Conservation (phyloP, 1,284 basidiomycete genomes). For the Ceratobasidium sp. region DNA sequence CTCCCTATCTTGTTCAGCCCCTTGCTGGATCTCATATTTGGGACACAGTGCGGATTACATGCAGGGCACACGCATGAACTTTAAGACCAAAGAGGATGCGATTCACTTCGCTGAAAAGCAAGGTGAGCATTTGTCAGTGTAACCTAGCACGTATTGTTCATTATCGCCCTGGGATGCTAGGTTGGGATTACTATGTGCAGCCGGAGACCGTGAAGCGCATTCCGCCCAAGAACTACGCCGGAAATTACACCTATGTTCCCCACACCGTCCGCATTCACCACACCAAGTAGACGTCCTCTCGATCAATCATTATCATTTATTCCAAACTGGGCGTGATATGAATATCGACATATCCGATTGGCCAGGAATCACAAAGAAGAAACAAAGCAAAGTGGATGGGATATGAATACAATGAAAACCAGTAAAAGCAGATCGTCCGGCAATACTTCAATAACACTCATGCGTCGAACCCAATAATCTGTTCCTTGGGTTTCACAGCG, state of each 20-base stretch:
- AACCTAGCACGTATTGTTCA: conserved; percentile 17
- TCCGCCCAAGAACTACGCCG: conserved; percentile 92
- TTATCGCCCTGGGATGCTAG: conserved; percentile 48
- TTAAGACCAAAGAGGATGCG: conserved; percentile 92
- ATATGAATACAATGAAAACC: conserved; percentile 36
- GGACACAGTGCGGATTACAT: conserved; percentile 90
- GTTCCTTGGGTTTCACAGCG: conserved; percentile 36
- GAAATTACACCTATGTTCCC: conserved; percentile 91
- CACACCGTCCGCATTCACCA: conserved; percentile 87
- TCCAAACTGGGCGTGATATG: not conserved
- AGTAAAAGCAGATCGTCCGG: conserved; percentile 22
- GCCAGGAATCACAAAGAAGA: conserved; percentile 4
- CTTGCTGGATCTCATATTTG: conserved; percentile 4
- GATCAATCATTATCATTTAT: conserved; percentile 21
- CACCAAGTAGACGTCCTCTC: conserved; percentile 83
- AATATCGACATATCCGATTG: conserved; percentile 21
- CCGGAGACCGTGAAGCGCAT: conserved; percentile 76
- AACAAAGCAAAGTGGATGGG: not conserved
- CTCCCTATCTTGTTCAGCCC: not conserved
- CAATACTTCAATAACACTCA: conserved; percentile 7
- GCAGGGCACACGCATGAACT: conserved; percentile 91
- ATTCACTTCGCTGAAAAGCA: conserved; percentile 95
- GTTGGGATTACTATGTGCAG: conserved; percentile 71
- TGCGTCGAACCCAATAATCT: conserved; percentile 44
- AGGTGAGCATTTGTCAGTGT: conserved; percentile 64